Evolutionary conservation across 805 yeast genomes (phyloP).

Genomic region (Spathaspora hagerdaliae): DNA sequence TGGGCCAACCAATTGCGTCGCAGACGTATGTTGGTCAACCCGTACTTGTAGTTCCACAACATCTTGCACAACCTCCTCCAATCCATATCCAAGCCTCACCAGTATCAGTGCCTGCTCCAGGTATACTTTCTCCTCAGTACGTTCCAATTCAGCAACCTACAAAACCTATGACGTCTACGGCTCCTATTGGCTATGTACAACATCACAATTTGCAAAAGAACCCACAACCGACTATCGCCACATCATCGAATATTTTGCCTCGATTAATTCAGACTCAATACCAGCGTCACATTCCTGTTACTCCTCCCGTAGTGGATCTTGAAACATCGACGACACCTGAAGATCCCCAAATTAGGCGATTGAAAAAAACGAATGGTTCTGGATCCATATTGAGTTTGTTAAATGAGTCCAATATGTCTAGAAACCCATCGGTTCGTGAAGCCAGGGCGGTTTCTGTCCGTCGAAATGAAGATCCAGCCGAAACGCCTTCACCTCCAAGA

Average conservation of each 20-base stretch:
- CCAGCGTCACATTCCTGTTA: no score
- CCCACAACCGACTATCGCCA: not conserved
- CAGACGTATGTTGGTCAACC: no score
- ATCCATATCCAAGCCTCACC: no score
- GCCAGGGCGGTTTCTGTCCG: not conserved
- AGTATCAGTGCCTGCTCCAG: not conserved
- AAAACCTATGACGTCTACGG: not conserved
- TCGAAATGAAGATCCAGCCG: not conserved
- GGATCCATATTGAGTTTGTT: conserved; percentile 3
- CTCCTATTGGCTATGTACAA: not conserved
- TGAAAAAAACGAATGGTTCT: conserved; percentile 1
- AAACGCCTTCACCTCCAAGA: not conserved
- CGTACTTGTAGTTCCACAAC: no score
- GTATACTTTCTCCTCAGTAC: not conserved
- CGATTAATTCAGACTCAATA: not conserved
- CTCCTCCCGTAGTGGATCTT: not conserved
- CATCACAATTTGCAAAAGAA: not conserved
- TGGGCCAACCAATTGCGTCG: no score
- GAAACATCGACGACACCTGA: not conserved
- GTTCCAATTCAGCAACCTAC: not conserved
- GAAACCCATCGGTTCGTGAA: not conserved
- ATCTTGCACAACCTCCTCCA: no score
- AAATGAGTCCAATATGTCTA: conserved; percentile 3
- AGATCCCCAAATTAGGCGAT: not conserved
- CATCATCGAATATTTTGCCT: not conserved